Evolutionary conservation across 1,139 yeast genomes (phyloP), one percentile per base, ranked within the genome.

Genomic region (Saccharomycopsis hybrid): DNA sequence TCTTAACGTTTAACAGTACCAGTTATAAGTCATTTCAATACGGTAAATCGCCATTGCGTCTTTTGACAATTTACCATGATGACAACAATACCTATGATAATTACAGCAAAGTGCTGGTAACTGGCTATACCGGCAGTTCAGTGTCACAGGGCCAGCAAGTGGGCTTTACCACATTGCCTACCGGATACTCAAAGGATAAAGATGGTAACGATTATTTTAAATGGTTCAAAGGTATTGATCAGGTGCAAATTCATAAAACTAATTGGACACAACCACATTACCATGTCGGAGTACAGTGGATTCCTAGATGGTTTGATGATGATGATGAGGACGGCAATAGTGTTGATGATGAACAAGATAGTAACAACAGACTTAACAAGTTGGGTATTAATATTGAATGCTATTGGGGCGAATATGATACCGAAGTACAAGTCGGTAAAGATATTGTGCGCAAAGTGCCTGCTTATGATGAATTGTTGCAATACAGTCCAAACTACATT

Each of bases 271-370:
- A 69, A 47, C 58, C 64, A 2, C 68, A 71, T 1, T 84, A 78
- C 60, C 84, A 75, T 56, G 56, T 88, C 46, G 85, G 82, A 1
- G 61, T 88, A 51, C 85, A 85, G 60, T 87, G 96, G 96, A 70
- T 85, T 41, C 95, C 95, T 3, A 75, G 75, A 52, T 71, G 82
- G 53, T 71, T 77, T 55, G 78, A 76, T 39, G 71, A 69, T 46
- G 65, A 61, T 13, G 69, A 65, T 44, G 61, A 63, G 4, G 67
- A 68, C 41, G 64, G 64, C 13, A 58, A 59, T 30, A 47, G 56
- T 9, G 56, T 57, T 40, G 57, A 57, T 25, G 51, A 11, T 32
- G 37, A 7, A 46, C 46, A 24, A 37, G 53, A 54, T 29, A 57
- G 58, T n/a, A 27, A 36, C 48, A 30, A 38, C 3, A 33, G 8